Evolutionary conservation across 192 early-diverging fungal species (phyloP).

Genomic region (Pilaira anomala): DNA sequence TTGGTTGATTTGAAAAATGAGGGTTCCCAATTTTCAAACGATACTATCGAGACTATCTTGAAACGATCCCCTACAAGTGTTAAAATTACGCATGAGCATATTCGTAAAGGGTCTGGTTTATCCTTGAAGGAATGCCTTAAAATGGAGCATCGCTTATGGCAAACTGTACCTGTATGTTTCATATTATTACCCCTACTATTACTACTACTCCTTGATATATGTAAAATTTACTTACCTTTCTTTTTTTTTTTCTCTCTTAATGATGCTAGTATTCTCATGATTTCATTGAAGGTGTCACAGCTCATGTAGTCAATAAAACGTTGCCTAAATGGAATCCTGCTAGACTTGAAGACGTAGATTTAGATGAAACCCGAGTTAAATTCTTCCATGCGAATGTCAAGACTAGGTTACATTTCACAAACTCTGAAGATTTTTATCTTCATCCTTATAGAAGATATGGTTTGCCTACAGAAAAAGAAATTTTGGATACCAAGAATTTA

Average conservation of each 20-base stretch:
- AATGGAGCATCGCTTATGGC: conserved; percentile 80
- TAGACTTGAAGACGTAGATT: conserved; percentile 46
- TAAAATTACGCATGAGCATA: conserved; percentile 83
- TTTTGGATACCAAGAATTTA: conserved; percentile 37
- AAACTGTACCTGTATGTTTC: conserved; percentile 55
- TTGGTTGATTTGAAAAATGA: conserved; percentile 77
- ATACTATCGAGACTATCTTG: conserved; percentile 62
- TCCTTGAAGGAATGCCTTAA: conserved; percentile 76
- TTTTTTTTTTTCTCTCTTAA: not conserved
- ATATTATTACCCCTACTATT: not conserved
- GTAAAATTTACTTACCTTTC: not conserved
- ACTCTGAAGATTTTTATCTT: conserved; percentile 33
- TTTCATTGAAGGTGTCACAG: conserved; percentile 86
- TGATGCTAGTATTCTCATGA: conserved; percentile 67
- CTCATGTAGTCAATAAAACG: conserved; percentile 68
- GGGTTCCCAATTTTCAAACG: conserved; percentile 60
- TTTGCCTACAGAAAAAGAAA: conserved; percentile 65
- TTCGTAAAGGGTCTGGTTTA: conserved; percentile 64
- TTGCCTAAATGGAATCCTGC: conserved; percentile 74
- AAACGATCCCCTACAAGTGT: conserved; percentile 79
- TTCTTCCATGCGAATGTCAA: conserved; percentile 48
- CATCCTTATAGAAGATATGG: conserved; percentile 59
- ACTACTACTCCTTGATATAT: not conserved
- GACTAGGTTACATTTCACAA: conserved; percentile 35
- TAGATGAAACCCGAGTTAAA: conserved; percentile 30